phyloP scores from a whole-genome alignment of 2,329 filamentous ascomycete species.

The Anisogramma anomala region DNA sequence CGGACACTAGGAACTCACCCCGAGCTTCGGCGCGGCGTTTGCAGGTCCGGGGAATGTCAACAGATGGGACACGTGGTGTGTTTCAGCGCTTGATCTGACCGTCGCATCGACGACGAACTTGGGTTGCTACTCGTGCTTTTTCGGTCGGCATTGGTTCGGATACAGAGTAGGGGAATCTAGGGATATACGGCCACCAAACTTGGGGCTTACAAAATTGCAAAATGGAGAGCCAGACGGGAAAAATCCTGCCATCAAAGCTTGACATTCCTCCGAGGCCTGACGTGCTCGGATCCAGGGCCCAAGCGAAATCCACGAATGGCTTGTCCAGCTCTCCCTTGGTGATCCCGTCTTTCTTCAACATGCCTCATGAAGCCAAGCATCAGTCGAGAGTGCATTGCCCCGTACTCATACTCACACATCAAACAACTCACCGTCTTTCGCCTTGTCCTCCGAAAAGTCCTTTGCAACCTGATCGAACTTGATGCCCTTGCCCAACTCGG shows the following conservation, averaged over 20 bases:
- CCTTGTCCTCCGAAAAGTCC: constrained; percentile 67
- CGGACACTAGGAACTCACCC: constrained; percentile 23
- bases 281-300: constrained; percentile 54
- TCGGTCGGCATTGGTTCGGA: constrained; percentile 34
- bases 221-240: constrained; percentile 20
- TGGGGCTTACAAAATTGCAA: constrained; percentile 25
- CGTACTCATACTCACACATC: background rate
- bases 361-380: constrained; percentile 41
- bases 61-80: constrained; percentile 25
- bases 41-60: constrained; percentile 18
- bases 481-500: constrained; percentile 51
- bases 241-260: constrained; percentile 10
- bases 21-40: constrained; percentile 14
- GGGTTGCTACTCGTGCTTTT: constrained; percentile 36
- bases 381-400: background rate
- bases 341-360: constrained; percentile 66
- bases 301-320: constrained; percentile 63
- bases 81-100: constrained; percentile 14
- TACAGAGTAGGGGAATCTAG: constrained; percentile 20
- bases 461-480: constrained; percentile 67
- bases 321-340: constrained; percentile 48
- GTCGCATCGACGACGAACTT: constrained; percentile 26
- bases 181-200: constrained; percentile 23
- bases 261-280: constrained; percentile 18
- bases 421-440: constrained; percentile 41